phyloP scores from a whole-genome alignment of 495 filamentous ascomycete species.

The Podospora tetraspora region DNA sequence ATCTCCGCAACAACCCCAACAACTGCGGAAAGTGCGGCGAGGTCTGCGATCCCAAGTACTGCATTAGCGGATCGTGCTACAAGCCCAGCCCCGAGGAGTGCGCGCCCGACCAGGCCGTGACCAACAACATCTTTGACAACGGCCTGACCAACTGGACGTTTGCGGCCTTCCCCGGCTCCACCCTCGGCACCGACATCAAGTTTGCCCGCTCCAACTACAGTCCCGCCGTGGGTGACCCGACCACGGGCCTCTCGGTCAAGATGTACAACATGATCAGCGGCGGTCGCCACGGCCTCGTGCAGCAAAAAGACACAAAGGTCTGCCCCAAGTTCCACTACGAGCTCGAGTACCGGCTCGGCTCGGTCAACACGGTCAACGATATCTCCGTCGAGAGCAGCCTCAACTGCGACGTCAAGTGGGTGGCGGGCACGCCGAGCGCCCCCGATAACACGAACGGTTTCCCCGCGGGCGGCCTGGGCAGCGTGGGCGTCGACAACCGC shows the following conservation, averaged over 20 bases:
- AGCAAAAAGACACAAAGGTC: conserved; percentile 3
- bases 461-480: background rate
- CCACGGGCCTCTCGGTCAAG: background rate
- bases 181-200: background rate
- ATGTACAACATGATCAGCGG: conserved; percentile 1
- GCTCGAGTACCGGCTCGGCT: conserved; percentile 3
- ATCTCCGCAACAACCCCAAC: conserved; percentile 17
- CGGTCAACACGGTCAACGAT: conserved; percentile 1
- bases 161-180: conserved; percentile 2
- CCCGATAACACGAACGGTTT: background rate
- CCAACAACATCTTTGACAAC: conserved; percentile 2
- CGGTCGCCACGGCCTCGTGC: conserved; percentile 1
- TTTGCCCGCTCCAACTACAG: background rate
- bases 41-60: conserved; percentile 19
- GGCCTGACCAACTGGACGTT: conserved; percentile 3
- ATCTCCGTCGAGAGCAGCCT: background rate
- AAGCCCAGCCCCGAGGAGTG: conserved; percentile 4
- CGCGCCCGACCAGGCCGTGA: conserved; percentile 8
- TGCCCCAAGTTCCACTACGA: conserved; percentile 7
- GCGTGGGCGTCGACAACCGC: background rate
- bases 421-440: background rate
- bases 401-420: conserved; percentile 6
- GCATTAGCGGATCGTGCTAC: conserved; percentile 19
- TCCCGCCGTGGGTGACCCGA: background rate
- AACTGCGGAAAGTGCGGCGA: conserved; percentile 25